phyloP scores from a whole-genome alignment of 805 yeast species.

The Sugiyamaella floridensis region DNA sequence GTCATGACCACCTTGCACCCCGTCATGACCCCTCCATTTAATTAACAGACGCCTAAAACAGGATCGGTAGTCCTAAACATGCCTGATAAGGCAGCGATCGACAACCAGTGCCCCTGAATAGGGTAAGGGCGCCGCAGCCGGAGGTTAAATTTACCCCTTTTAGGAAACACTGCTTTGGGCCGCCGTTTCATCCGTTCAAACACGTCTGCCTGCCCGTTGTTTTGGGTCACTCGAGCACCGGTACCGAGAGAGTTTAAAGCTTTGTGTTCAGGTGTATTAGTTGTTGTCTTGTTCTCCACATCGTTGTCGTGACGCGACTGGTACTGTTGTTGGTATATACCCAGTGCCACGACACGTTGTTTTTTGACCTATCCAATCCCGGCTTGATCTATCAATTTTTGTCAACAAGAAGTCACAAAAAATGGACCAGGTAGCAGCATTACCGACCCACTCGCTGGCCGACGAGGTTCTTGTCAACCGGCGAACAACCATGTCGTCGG shows the following conservation, averaged over 20 bases:
- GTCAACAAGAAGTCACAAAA: background rate
- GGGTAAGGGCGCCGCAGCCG: background rate
- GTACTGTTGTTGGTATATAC: no score
- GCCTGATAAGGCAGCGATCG: background rate
- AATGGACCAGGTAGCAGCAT: background rate
- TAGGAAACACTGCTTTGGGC: background rate
- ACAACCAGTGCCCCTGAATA: background rate
- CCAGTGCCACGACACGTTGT: no score
- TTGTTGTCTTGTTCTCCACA: no score
- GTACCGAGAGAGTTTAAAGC: no score
- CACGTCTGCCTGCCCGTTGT: background rate
- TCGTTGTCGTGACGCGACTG: no score
- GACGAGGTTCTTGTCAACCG: background rate
- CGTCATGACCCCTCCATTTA: background rate
- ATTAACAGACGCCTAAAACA: background rate
- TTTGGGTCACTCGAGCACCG: background rate
- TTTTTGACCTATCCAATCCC: no score
- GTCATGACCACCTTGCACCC: no score
- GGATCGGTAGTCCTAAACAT: background rate
- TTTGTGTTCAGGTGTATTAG: no score
- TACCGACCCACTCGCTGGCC: background rate
- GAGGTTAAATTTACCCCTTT: background rate
- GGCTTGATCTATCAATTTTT: background rate
- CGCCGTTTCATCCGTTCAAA: background rate
- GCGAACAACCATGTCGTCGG: constrained; percentile 1